These are phyloP conservation scores for Rhizopus stolonifer DNA, from an alignment of 371 early-diverging fungal species.

Conservation along the genomic window DNA sequence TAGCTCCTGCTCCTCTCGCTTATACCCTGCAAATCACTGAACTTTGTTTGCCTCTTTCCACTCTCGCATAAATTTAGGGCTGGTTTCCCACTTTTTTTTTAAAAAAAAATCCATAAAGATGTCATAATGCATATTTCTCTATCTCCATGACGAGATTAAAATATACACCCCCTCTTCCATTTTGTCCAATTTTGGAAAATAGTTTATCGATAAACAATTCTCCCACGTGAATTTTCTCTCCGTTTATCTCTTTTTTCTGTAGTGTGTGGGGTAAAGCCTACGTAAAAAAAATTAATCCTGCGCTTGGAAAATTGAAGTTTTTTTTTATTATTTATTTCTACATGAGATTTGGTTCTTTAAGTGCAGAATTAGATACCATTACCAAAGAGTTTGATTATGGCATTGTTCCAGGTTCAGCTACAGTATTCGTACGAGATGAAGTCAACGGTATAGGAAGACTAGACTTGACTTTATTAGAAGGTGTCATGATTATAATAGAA, in stretches of 20 bases:
- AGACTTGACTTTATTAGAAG: slow-evolving; percentile 30
- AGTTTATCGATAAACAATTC: too few relatives aligned
- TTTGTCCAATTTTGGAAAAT: too few relatives aligned
- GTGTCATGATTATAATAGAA: slow-evolving; percentile 31
- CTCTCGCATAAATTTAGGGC: slow-evolving; percentile 25
- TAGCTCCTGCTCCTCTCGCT: slow-evolving; percentile 36
- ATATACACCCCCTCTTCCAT: too few relatives aligned
- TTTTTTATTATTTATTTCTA: background rate
- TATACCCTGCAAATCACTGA: slow-evolving; percentile 48
- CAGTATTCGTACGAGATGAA: slow-evolving; percentile 30
- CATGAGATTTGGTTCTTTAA: slow-evolving; percentile 22
- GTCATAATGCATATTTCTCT: too few relatives aligned
- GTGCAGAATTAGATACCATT: slow-evolving; percentile 30
- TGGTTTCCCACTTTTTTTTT: background rate
- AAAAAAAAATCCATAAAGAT: too few relatives aligned
- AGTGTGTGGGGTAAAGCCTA: too few relatives aligned
- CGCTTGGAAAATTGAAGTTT: too few relatives aligned
- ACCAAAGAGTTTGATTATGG: slow-evolving; percentile 31
- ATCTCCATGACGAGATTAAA: too few relatives aligned
- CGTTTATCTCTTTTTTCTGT: too few relatives aligned
- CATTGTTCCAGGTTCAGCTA: slow-evolving; percentile 34
- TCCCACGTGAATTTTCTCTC: too few relatives aligned
- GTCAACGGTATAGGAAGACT: slow-evolving; percentile 22
- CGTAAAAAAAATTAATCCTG: too few relatives aligned
- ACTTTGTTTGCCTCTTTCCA: slow-evolving; percentile 42